Evolutionary conservation across 352 stramenopile genomes (phyloP).

Genomic region (Albugo candida): DNA sequence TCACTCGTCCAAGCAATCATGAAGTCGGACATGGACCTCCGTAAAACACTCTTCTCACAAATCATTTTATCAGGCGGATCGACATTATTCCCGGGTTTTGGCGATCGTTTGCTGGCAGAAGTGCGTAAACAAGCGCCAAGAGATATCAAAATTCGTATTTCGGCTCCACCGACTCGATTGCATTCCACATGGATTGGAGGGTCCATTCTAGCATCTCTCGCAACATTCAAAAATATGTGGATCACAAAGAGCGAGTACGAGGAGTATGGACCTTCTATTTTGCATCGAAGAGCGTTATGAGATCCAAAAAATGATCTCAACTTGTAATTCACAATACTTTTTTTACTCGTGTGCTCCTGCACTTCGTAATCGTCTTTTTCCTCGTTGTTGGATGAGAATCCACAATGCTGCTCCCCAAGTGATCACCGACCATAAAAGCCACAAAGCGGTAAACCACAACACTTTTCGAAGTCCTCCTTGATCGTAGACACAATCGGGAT

Average conservation of each 20-base stretch:
- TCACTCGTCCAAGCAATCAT: slow-evolving; percentile 87
- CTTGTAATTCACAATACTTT: too few relatives aligned
- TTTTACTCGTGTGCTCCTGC: too few relatives aligned
- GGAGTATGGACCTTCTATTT: slow-evolving; percentile 90
- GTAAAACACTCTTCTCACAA: slow-evolving; percentile 84
- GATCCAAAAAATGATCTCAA: neutral
- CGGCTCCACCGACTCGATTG: slow-evolving; percentile 86
- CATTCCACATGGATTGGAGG: slow-evolving; percentile 95
- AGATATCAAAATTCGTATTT: slow-evolving; percentile 91
- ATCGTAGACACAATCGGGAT: slow-evolving; percentile 42
- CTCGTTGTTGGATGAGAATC: too few relatives aligned
- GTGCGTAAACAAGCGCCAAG: slow-evolving; percentile 79
- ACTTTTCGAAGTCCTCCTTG: slow-evolving; percentile 35
- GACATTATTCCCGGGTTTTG: slow-evolving; percentile 91
- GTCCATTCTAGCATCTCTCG: slow-evolving; percentile 92
- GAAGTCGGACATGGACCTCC: slow-evolving; percentile 94
- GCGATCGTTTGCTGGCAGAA: slow-evolving; percentile 87
- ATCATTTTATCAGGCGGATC: slow-evolving; percentile 88
- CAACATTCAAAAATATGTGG: slow-evolving; percentile 98
- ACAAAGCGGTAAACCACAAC: slow-evolving; percentile 56
- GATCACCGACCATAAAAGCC: slow-evolving; percentile 48
- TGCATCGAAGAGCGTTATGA: slow-evolving; percentile 92
- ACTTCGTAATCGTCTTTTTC: too few relatives aligned
- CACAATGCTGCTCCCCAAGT: slow-evolving; percentile 15
- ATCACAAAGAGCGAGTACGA: slow-evolving; percentile 98